A percentile compares a stretch with the other conserved stretches of the same genome.
These are phyloP conservation scores for Phyllosticta citriasiana DNA, from an alignment of 2,329 filamentous ascomycete species.

Conservation along the genomic window DNA sequence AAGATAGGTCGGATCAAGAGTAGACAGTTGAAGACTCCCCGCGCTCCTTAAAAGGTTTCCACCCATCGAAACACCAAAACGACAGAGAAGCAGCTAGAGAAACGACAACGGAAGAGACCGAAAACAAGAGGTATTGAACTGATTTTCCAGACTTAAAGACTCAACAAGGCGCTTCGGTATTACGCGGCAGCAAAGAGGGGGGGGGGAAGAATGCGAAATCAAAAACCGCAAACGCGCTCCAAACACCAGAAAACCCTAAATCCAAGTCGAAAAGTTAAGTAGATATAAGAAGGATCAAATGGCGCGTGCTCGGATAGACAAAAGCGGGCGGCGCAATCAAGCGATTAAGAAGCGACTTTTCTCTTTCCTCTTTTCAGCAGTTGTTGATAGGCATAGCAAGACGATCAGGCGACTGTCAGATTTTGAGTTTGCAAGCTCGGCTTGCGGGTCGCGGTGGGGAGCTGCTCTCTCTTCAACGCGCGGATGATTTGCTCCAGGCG, in stretches of 20 bases:
- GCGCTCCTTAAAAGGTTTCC: neutral
- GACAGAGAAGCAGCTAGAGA: neutral
- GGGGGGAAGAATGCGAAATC: neutral
- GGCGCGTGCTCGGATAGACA: neutral
- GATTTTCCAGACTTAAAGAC: neutral
- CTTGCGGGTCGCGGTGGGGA: neutral
- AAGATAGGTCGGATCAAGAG: neutral
- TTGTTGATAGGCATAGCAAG: neutral
- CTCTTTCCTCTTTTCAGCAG: neutral
- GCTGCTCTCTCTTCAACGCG: conserved; percentile 36
- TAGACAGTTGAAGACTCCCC: neutral
- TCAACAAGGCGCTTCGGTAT: neutral
- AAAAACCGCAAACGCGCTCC: neutral
- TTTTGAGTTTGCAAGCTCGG: neutral
- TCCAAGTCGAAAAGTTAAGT: neutral
- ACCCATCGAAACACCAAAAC: neutral
- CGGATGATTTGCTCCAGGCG: conserved; percentile 56
- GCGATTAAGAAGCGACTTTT: neutral
- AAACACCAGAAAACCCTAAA: neutral
- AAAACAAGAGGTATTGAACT: neutral
- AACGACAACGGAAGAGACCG: neutral
- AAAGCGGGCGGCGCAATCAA: neutral
- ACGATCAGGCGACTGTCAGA: conserved; percentile 4
- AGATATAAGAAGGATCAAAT: neutral
- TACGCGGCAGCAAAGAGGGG: neutral